Conservation (phyloP, 1,284 basidiomycete species). For the Somion occarium region DNA sequence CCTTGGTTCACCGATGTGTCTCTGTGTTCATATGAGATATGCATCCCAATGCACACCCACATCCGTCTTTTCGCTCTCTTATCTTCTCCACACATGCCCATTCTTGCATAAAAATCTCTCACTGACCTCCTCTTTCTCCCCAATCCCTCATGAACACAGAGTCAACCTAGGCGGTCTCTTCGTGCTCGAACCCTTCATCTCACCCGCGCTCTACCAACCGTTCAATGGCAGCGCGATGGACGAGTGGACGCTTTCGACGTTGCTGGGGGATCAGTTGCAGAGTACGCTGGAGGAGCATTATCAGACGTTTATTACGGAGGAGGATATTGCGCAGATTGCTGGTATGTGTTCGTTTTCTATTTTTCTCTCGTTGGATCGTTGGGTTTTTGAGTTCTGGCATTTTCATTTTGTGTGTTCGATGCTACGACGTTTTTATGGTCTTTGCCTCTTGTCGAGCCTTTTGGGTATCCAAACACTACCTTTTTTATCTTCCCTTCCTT, state of each 20-base stretch:
- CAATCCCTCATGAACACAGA: slow-evolving; percentile 16
- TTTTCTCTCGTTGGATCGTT: no score
- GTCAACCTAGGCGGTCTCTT: slow-evolving; percentile 72
- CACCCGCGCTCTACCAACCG: slow-evolving; percentile 72
- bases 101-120: no score
- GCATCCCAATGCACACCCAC: no score
- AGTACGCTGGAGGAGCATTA: slow-evolving; percentile 44
- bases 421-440: no score
- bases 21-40: no score
- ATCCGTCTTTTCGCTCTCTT: background rate
- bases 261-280: slow-evolving; percentile 36
- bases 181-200: slow-evolving; percentile 79
- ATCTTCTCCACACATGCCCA: background rate
- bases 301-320: slow-evolving; percentile 44
- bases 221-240: slow-evolving; percentile 47
- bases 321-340: slow-evolving; percentile 30
- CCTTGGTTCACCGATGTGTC: no score
- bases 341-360: no score
- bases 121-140: background rate
- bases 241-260: slow-evolving; percentile 53
- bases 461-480: no score
- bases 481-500: no score
- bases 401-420: no score
- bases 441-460: no score
- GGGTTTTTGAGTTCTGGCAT: no score